These are phyloP conservation scores for Naganishia albida DNA, from an alignment of 1,284 basidiomycete species.

Conservation along the genomic window DNA sequence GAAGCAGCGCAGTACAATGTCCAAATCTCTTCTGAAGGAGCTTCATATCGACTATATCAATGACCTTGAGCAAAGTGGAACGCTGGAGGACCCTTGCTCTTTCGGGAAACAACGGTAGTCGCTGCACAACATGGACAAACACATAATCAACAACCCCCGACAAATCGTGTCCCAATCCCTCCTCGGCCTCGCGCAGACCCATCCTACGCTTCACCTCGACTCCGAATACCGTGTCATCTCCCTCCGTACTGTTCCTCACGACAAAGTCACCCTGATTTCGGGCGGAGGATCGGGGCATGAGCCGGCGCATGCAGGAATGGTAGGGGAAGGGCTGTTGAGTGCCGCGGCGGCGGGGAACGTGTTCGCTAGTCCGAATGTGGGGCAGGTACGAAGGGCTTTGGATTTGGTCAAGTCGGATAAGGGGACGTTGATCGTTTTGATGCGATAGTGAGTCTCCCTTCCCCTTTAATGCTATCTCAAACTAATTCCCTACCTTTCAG, in stretches of 20 bases:
- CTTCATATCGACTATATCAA: too few species aligned
- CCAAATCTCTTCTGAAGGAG: too few species aligned
- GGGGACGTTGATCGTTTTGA: conserved; percentile 28
- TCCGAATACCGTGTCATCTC: conserved; percentile 40
- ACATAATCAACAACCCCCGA: conserved; percentile 69
- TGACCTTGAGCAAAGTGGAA: too few species aligned
- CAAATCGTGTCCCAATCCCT: conserved; percentile 74
- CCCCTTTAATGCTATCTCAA: background rate
- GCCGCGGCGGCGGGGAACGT: conserved; percentile 84
- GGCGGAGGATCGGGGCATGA: conserved; percentile 92
- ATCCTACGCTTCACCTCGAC: conserved; percentile 69
- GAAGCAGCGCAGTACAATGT: too few species aligned
- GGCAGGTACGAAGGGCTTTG: conserved; percentile 76
- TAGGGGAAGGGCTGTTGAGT: conserved; percentile 75
- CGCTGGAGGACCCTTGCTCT: too few species aligned
- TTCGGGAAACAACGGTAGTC: background rate
- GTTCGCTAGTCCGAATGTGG: conserved; percentile 83
- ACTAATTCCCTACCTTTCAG: background rate
- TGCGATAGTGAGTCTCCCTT: conserved; percentile 29
- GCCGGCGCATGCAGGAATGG: conserved; percentile 78
- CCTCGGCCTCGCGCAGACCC: conserved; percentile 66
- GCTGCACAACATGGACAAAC: conserved; percentile 56
- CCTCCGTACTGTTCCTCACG: background rate
- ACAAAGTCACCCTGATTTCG: conserved; percentile 71
- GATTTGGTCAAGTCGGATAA: conserved; percentile 61